These are phyloP conservation scores for Malassezia sympodialis DNA, from an alignment of 1,284 basidiomycete species.

Conservation along the genomic window DNA sequence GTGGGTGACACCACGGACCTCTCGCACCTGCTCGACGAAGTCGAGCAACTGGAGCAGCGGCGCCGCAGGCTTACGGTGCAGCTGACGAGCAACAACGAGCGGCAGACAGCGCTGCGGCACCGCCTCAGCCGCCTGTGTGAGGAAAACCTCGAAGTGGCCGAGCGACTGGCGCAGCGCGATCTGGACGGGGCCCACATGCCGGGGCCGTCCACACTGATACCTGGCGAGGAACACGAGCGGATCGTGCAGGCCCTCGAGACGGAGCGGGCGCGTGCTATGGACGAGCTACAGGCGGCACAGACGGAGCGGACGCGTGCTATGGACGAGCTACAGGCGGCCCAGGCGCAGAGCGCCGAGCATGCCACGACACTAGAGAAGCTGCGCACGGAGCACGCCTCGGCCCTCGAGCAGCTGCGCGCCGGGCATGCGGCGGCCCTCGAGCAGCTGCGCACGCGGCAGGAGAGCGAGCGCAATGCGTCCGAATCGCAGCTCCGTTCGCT, in stretches of 20 bases:
- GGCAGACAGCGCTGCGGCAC: neutral
- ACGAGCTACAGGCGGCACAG: neutral
- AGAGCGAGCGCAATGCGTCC: neutral
- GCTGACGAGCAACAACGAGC: neutral
- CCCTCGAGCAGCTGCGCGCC: neutral
- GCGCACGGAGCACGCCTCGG: neutral
- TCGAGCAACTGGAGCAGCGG: neutral
- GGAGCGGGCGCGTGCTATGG: neutral
- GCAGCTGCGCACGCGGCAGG: neutral
- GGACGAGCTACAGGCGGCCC: neutral
- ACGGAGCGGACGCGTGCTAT: neutral
- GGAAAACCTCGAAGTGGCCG: neutral
- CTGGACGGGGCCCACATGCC: neutral
- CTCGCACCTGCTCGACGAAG: neutral
- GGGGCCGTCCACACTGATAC: neutral
- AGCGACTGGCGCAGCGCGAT: neutral
- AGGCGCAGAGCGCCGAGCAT: neutral
- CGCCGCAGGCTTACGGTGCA: neutral
- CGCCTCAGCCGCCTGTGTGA: slow-evolving; percentile 1
- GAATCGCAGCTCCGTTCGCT: neutral
- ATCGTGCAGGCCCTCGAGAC: neutral
- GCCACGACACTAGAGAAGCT: neutral
- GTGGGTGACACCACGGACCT: neutral
- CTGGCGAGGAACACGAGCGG: neutral
- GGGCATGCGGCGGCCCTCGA: neutral